Base-by-base conservation (phyloP, 2,329 filamentous ascomycete species). In the Grosmannia huntii region DNA sequence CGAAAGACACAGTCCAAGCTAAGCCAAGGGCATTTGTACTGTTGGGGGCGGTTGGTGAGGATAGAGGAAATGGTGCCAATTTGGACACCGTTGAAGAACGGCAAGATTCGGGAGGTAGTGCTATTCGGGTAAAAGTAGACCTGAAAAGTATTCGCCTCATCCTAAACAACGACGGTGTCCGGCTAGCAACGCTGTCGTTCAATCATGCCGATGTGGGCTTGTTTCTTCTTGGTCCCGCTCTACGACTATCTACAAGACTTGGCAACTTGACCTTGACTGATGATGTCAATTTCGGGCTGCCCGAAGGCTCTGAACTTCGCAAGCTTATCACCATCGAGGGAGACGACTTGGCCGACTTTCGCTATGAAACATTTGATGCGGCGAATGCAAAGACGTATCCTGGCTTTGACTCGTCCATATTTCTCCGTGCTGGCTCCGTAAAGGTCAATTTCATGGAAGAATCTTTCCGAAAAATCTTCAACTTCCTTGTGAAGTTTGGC, bases 371-470 rank as follows among this genome's bases (percentile, higher is more conserved):
- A 0, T 99, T 95, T 65, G 90, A 97, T 68, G 71, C 86, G 0
- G 79, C 80, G 25, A 84, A 85, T 59, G 66, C 70, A 2, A 81
- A 86, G 57, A 79, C 82, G 12, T 97, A 97, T 66, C 95, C 94
- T 6, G 95, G 94, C 12, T 96, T 97, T 67, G 92, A 97, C 68
- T 94, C 89, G 16, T 92, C 91, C 1, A 84, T 99, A 33, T 95
- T 84, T 67, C 76, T 99, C 12, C 85, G 92, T 41, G 92, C 94
- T 21, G 94, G 94, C 1, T 99, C 94, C 0, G 86, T 99, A 70
- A 97, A 95, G 73, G 79, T 99, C 68, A 97, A 96, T 69, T 99
- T 99, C 69, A 75, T 97, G 4, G 92, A 96, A 61, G 95, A 99
- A 70, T 94, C 94, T 0, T 96, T 97, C 76, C 84, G 94, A 56